These are phyloP conservation scores for Rheum nobile DNA, from an alignment of 148 eudicot species.

Conservation along the genomic window DNA sequence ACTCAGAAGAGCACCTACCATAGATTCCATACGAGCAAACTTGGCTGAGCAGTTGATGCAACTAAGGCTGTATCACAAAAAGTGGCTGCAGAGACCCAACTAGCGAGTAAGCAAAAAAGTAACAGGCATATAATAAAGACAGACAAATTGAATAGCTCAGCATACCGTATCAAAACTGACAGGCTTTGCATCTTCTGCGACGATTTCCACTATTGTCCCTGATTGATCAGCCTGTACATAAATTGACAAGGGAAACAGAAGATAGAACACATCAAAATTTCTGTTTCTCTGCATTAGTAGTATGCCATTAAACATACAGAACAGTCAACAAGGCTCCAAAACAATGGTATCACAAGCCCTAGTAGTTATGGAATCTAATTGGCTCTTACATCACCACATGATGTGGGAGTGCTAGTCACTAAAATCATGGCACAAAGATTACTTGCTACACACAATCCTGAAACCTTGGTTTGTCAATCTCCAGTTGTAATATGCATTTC, in stretches of 20 bases:
- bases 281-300: not conserved
- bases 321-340: not conserved
- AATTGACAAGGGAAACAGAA: not conserved
- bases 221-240: conserved; percentile 40
- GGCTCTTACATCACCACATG: not conserved
- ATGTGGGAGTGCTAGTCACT: not conserved
- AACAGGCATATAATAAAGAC: not conserved
- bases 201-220: conserved; percentile 36
- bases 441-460: not conserved
- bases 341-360: not conserved
- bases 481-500: not conserved
- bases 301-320: not conserved
- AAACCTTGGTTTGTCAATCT: not conserved
- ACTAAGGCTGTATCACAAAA: conserved; percentile 29
- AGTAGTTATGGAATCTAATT: not conserved
- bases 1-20: not conserved
- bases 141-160: conserved; percentile 3
- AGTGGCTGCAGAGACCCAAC: conserved; percentile 32
- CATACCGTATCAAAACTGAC: conserved; percentile 39
- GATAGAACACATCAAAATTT: not conserved
- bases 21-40: not conserved
- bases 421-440: not conserved
- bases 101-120: not conserved
- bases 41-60: not conserved
- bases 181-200: conserved; percentile 47